Percentiles rank a stretch among this genome's conserved stretches.
These are phyloP conservation scores for Pseudogymnoascus sp. DNA, from an alignment of 2,329 filamentous ascomycete species.

Conservation along the genomic window DNA sequence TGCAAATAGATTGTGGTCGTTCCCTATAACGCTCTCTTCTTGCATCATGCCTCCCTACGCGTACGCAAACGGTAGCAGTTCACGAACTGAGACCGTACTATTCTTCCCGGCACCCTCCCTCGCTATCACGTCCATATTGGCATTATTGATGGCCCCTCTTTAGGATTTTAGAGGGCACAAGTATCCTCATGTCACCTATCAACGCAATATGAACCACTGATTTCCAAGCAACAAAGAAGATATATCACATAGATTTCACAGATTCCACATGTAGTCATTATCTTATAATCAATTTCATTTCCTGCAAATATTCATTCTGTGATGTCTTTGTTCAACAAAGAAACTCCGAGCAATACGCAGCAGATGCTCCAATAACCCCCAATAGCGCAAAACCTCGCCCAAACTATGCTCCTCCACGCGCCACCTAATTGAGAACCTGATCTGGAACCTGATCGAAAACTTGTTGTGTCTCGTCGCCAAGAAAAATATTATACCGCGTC, in stretches of 20 bases:
- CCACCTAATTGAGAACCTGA: slow-evolving; percentile 2
- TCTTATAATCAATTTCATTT: neutral
- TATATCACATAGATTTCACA: neutral
- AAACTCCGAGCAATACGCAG: neutral
- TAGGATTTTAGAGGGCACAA: neutral
- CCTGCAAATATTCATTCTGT: neutral
- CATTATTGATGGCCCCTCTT: neutral
- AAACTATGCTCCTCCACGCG: slow-evolving; percentile 4
- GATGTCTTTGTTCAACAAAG: neutral
- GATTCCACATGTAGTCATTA: neutral
- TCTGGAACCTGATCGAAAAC: slow-evolving; percentile 1
- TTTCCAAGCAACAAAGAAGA: neutral
- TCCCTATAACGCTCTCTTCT: no score
- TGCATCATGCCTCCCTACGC: no score
- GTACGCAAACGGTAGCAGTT: no score
- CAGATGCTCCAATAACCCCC: slow-evolving; percentile 1
- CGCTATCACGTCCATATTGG: no score
- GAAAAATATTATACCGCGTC: neutral
- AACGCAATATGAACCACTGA: neutral
- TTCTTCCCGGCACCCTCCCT: no score
- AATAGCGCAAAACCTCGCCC: slow-evolving; percentile 3
- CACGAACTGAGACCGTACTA: no score
- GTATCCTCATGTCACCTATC: neutral
- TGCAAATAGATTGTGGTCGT: no score
- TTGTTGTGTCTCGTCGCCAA: slow-evolving; percentile 4